Conservation (phyloP, 371 early-diverging fungal species). For the Rhizopus delemar region DNA sequence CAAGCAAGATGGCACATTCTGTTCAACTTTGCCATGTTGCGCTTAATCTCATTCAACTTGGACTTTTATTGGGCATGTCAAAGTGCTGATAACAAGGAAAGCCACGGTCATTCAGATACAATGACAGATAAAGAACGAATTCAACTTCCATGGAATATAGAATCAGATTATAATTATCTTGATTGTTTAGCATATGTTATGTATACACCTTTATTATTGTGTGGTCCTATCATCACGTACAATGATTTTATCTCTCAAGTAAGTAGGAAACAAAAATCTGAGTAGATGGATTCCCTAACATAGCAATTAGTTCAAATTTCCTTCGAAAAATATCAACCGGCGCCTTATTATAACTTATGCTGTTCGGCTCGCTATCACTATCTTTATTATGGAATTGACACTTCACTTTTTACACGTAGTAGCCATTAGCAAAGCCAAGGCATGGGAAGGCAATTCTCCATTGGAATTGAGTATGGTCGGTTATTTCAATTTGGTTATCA, state of each 20-base stretch:
- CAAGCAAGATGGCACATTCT: slow-evolving; percentile 83
- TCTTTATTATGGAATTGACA: slow-evolving; percentile 81
- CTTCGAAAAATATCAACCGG: slow-evolving; percentile 42
- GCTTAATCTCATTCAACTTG: slow-evolving; percentile 88
- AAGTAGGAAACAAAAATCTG: slow-evolving; percentile 8
- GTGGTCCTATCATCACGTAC: slow-evolving; percentile 94
- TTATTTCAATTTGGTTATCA: slow-evolving; percentile 79
- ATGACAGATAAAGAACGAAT: slow-evolving; percentile 65
- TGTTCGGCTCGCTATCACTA: slow-evolving; percentile 45
- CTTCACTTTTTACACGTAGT: slow-evolving; percentile 83
- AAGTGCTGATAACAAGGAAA: slow-evolving; percentile 25
- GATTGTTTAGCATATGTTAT: slow-evolving; percentile 80
- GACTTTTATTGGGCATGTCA: slow-evolving; percentile 82
- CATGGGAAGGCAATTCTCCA: slow-evolving; percentile 74
- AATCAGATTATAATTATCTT: slow-evolving; percentile 70
- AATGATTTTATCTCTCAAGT: slow-evolving; percentile 90
- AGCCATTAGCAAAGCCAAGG: slow-evolving; percentile 79
- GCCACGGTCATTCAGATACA: slow-evolving; percentile 20
- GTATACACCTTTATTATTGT: slow-evolving; percentile 90
- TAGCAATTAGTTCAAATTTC: slow-evolving; percentile 49
- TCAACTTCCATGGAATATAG: slow-evolving; percentile 43
- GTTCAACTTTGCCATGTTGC: slow-evolving; percentile 88
- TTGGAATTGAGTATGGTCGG: slow-evolving; percentile 80
- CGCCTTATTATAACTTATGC: slow-evolving; percentile 47
- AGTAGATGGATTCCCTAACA: neutral